Evolutionary conservation across 345 rosid species (phyloP).

Genomic region (Nasturtium officinale): DNA sequence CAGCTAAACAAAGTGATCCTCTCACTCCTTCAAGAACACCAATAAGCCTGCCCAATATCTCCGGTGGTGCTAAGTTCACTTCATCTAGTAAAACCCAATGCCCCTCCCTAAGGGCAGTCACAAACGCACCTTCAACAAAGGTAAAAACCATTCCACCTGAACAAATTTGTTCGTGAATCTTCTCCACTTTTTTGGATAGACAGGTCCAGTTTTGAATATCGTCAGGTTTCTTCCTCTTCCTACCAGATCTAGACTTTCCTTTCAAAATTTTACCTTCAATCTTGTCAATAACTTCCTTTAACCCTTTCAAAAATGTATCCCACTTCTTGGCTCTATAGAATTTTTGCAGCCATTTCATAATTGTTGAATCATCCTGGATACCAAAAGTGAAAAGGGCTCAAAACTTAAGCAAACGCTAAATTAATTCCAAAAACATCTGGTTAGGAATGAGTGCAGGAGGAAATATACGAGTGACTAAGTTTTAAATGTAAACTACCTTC

Average conservation of each 20-base stretch:
- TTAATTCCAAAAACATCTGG: conserved; percentile 1
- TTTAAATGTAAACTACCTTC: conserved; percentile 49
- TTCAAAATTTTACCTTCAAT: conserved; percentile 23
- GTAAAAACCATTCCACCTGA: conserved; percentile 86
- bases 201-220: conserved; percentile 54
- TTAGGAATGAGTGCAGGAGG: conserved; percentile 1
- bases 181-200: conserved; percentile 58
- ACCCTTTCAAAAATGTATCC: conserved; percentile 55
- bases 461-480: conserved; percentile 11
- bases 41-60: conserved; percentile 82
- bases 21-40: conserved; percentile 93
- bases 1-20: conserved; percentile 92
- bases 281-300: conserved; percentile 50
- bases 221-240: conserved; percentile 69
- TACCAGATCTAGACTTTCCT: conserved; percentile 48
- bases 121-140: conserved; percentile 96
- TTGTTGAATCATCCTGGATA: conserved; percentile 52
- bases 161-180: conserved; percentile 57
- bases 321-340: conserved; percentile 57
- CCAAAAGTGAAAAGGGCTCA: conserved; percentile 35
- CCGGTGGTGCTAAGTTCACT: conserved; percentile 94
- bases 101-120: conserved; percentile 84
- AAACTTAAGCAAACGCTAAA: conserved; percentile 30
- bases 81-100: conserved; percentile 97
- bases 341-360: conserved; percentile 53